phyloP scores from a whole-genome alignment of 2,329 filamentous ascomycete genomes.

The Cladosporium oxysporum region DNA sequence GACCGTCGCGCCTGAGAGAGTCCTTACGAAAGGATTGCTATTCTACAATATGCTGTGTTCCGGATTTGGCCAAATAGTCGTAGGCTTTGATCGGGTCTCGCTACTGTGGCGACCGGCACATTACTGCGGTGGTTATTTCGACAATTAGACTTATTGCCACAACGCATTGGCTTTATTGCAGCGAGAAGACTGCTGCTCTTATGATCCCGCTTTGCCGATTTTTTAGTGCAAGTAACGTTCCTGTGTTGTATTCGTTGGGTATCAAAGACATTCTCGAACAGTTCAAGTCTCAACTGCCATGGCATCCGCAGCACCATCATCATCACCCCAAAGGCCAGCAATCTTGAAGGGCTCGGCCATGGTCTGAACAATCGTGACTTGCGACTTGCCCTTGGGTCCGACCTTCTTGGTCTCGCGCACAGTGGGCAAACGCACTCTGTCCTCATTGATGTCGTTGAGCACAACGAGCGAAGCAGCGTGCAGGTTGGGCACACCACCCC shows the following conservation, averaged over 20 bases:
- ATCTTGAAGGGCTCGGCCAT: constrained; percentile 96
- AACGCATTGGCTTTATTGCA: neutral
- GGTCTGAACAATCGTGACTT: constrained; percentile 83
- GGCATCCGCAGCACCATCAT: constrained; percentile 39
- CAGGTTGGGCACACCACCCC: constrained; percentile 87
- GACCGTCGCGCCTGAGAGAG: neutral
- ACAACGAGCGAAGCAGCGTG: constrained; percentile 87
- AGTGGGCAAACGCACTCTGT: constrained; percentile 63
- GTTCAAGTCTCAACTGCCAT: constrained; percentile 29
- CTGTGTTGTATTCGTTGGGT: constrained; percentile 17
- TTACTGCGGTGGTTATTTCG: neutral
- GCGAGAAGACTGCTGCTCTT: neutral
- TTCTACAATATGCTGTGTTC: neutral
- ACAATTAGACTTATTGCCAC: neutral
- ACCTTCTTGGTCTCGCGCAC: constrained; percentile 36
- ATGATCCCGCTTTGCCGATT: no score
- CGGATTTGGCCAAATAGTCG: neutral
- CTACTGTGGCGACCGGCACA: neutral
- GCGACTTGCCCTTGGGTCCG: constrained; percentile 56
- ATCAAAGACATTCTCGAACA: constrained; percentile 16
- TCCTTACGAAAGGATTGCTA: neutral
- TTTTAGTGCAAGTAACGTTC: neutral
- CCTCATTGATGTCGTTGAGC: constrained; percentile 95
- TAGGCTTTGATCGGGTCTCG: neutral
- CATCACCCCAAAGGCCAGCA: constrained; percentile 85